These are phyloP conservation scores for Cadophora luteo-olivacea DNA, from an alignment of 2,329 filamentous ascomycete species.

Conservation along the genomic window DNA sequence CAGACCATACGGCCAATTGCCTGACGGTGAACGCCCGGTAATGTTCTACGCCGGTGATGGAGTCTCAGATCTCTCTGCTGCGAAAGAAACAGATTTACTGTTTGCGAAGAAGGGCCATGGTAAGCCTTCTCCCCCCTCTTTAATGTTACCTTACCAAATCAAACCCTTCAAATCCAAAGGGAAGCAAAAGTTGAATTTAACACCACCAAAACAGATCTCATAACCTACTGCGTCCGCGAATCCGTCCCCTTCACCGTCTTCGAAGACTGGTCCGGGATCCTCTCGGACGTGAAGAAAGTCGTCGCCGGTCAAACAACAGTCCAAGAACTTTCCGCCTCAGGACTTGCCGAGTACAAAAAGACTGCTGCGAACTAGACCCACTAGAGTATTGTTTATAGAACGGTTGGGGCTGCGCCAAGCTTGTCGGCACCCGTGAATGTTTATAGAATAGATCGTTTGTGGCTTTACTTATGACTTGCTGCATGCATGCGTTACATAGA, in stretches of 20 bases:
- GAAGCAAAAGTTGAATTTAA: too few species aligned
- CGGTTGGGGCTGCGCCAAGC: too few species aligned
- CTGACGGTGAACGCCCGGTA: constrained; percentile 71
- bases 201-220: constrained; percentile 78
- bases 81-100: constrained; percentile 88
- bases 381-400: background rate
- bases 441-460: constrained; percentile 15
- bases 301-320: constrained; percentile 74
- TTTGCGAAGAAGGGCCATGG: constrained; percentile 92
- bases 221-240: constrained; percentile 84
- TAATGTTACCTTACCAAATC: too few species aligned
- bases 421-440: background rate
- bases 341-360: constrained; percentile 40
- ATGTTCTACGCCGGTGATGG: constrained; percentile 97
- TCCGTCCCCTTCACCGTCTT: constrained; percentile 89
- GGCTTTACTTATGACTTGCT: background rate
- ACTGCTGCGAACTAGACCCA: constrained; percentile 20
- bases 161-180: too few species aligned
- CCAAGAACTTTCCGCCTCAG: constrained; percentile 66
- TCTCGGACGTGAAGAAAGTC: constrained; percentile 78
- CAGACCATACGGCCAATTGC: constrained; percentile 80
- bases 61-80: constrained; percentile 89
- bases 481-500: background rate
- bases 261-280: constrained; percentile 81
- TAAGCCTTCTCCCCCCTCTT: constrained; percentile 49